Conservation (phyloP, 176 grass and related monocot genomes). For the Oryza glumipatula region DNA sequence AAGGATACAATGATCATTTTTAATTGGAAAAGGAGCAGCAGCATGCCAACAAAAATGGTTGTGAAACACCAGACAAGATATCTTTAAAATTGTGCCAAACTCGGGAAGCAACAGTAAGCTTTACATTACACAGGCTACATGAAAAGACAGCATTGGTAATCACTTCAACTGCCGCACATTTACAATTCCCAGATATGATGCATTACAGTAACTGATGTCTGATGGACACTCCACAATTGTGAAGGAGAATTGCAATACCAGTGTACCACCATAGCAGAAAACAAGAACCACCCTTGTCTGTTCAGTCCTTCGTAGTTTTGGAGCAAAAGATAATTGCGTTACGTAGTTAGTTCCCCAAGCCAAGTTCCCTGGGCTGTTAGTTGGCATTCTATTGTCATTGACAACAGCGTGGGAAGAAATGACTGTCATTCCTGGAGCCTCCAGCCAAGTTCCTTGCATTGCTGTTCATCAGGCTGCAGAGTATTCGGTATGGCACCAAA, state of each 20-base stretch:
- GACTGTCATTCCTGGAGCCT: constrained; percentile 35
- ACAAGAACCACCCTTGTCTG: not conserved
- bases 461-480: constrained; percentile 82
- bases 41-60: not conserved
- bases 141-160: constrained; percentile 2
- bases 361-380: not conserved
- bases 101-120: constrained; percentile 10
- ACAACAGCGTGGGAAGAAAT: not conserved
- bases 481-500: constrained; percentile 92
- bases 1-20: not conserved
- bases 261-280: constrained; percentile 28
- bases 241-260: not conserved
- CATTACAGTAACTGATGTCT: constrained; percentile 17
- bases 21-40: not conserved
- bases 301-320: constrained; percentile 13
- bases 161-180: constrained; percentile 22
- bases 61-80: not conserved
- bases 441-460: constrained; percentile 82
- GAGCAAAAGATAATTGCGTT: not conserved
- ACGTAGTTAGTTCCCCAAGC: constrained; percentile 22
- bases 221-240: not conserved
- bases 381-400: not conserved
- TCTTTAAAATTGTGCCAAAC: constrained; percentile 31
- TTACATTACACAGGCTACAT: constrained; percentile 17
- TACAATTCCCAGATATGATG: constrained; percentile 36